Base-by-base conservation (phyloP, 1,284 basidiomycete species). In the Ganoderma sinense region DNA sequence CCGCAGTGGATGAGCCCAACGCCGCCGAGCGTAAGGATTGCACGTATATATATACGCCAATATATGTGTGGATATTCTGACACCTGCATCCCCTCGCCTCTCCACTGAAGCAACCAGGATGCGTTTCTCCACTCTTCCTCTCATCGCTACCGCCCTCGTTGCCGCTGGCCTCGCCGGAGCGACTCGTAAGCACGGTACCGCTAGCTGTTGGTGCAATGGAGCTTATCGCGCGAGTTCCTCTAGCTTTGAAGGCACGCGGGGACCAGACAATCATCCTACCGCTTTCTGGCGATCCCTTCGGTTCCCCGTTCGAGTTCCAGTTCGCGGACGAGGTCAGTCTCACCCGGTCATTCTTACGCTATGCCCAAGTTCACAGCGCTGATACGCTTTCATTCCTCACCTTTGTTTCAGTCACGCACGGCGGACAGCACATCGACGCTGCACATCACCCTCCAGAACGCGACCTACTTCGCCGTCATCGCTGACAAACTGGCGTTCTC, bases 271-370 rank as follows among this genome's bases (percentile, higher is more conserved):
- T 59, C 56, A 39, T 59, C 33, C 8, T 39, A 2, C 56, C 56
- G 6, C 56, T 59, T 11, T 59, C 56, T 20, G 56, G 33, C 5
- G 56, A 59, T 39, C 56, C 56, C 56, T 36, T 59, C 33, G 56
- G 56, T 11, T 39, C 56, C 20, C 33, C 56, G 7, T 36, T 59
- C 33, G 56, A 59, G 56, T 59, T 59, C 14, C 16, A 59, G 56
- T 59, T 59, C 56, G 33, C 33, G 18, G 56, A 59, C 56, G 56
- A 59, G 56, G 56, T 59, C 55, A 20, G 55, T 8, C 29, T n/a
- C 56, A 14, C 16, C 8, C 33, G 3, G 11, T 14, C n/a, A n/a
- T 14, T 55, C 20, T 10, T 18, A n/a, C n/a, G 43, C 43, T 23
- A 51, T 4, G 23, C 23, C 10, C 48, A 10, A 51, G 48, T 51